Percentiles rank a stretch among this genome's conserved stretches.
These are phyloP conservation scores for Rhexocercosporidium sp. DNA, from an alignment of 2,329 filamentous ascomycete species.

Conservation along the genomic window DNA sequence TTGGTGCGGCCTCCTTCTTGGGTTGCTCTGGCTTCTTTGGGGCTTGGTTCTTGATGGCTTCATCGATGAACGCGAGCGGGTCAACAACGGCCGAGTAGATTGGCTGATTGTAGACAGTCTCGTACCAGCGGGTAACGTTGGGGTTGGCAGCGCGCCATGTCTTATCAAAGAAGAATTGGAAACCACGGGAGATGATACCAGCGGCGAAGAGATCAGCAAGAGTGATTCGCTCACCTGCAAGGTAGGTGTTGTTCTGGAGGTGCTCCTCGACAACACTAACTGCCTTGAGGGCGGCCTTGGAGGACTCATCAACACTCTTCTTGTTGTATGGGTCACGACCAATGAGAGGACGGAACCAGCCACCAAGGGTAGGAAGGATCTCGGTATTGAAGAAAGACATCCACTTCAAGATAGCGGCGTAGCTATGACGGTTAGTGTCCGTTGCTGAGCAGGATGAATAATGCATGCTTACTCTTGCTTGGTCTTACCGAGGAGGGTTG, in stretches of 20 bases:
- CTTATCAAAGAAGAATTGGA: conserved; percentile 95
- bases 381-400: conserved; percentile 96
- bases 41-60: conserved; percentile 72
- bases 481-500: conserved; percentile 97
- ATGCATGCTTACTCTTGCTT: conserved; percentile 83
- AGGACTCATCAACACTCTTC: conserved; percentile 86
- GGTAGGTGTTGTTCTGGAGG: conserved; percentile 91
- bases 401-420: conserved; percentile 97
- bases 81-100: conserved; percentile 83
- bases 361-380: conserved; percentile 73
- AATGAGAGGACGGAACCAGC: conserved; percentile 86
- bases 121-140: conserved; percentile 90
- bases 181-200: conserved; percentile 81
- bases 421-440: conserved; percentile 52
- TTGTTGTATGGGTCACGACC: conserved; percentile 93
- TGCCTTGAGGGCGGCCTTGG: conserved; percentile 71
- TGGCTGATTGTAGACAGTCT: conserved; percentile 90
- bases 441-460: neutral
- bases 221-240: conserved; percentile 96
- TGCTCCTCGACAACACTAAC: conserved; percentile 81
- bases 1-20: conserved; percentile 68
- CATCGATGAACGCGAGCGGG: conserved; percentile 80
- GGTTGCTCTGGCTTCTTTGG: conserved; percentile 76
- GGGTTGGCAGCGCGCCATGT: conserved; percentile 83
- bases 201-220: conserved; percentile 91